Conservation (phyloP, 345 rosid species). For the Salix dunnii region DNA sequence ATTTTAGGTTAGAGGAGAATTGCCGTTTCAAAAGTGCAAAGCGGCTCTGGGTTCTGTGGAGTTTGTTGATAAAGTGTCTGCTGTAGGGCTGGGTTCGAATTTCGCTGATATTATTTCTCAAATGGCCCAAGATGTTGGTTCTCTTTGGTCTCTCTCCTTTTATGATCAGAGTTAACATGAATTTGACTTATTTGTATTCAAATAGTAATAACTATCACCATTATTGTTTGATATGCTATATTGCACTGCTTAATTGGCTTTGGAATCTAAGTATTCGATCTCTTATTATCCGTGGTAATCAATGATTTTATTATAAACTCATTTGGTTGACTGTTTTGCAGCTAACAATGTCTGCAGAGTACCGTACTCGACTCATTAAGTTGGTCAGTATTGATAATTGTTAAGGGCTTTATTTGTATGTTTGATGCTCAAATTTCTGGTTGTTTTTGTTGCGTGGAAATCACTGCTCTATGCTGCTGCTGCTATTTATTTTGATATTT, state of each 20-base stretch:
- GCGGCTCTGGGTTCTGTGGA: conserved; percentile 60
- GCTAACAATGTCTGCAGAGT: conserved; percentile 86
- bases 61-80: conserved; percentile 49
- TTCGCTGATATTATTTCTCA: conserved; percentile 83
- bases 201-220: background rate
- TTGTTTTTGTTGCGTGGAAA: background rate
- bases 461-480: background rate
- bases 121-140: conserved; percentile 86
- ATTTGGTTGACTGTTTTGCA: conserved; percentile 32
- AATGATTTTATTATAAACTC: background rate
- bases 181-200: background rate
- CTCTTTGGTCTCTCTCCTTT: background rate
- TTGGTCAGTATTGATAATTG: conserved; percentile 51
- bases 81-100: conserved; percentile 55
- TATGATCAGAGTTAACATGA: background rate
- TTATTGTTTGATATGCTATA: background rate
- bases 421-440: background rate
- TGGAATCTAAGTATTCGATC: background rate
- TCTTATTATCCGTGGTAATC: background rate
- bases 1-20: conserved; percentile 79
- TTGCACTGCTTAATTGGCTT: background rate
- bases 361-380: conserved; percentile 71
- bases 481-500: background rate
- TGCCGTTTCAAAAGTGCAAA: conserved; percentile 83
- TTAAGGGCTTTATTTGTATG: background rate